Evolutionary conservation across 2,329 filamentous ascomycete genomes (phyloP), one percentile per base, ranked within the genome.

Genomic region (Phaeomoniella chlamydospora): DNA sequence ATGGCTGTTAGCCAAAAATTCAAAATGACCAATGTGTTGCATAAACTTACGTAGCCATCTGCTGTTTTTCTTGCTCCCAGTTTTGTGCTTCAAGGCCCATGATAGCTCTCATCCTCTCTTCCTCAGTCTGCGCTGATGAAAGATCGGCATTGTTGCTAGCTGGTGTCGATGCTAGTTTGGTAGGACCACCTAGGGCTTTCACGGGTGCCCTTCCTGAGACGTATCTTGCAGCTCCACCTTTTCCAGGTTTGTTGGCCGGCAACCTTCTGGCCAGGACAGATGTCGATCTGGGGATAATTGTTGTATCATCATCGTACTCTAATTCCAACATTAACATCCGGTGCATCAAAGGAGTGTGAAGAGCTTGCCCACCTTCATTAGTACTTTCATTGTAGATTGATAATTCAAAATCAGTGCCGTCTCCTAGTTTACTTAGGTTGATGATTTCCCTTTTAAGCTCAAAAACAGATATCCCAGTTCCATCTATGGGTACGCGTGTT

Each of bases 381-480:
- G 77, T 81, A 58, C 96, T 87, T 55, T 94, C 85, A 43, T 85
- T 83, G 61, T 86, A 94, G 47, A 98, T 92, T 45, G 84, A 79
- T 37, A 98, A 74, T 59, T 98, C 88, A 57, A 96, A 94, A 57
- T 98, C 90, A 46, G 83, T 85, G 43, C 90, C 90, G 61, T 96
- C 88, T 48, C 90, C 90, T 47, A 98, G 72, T 42, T 84, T 85
- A 59, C 85, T 92, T 59, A 88, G 83, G 58, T 74, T 77, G 65
- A 98, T 98, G 53, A 98, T 98, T 64, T 96, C 90, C 66, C 88
- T 82, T 67, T 98, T 98, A 55, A 98, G 71, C 57, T 98, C 92
- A 63, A 96, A 98, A 44, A 96, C 90, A 42, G 88, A 94, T 55
- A 96, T 93, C 60, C 85, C 85, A 50, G 88, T 94, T 55, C 90